These are phyloP conservation scores for Biscogniauxia mediterranea DNA, from an alignment of 2,329 filamentous ascomycete species.

Conservation along the genomic window DNA sequence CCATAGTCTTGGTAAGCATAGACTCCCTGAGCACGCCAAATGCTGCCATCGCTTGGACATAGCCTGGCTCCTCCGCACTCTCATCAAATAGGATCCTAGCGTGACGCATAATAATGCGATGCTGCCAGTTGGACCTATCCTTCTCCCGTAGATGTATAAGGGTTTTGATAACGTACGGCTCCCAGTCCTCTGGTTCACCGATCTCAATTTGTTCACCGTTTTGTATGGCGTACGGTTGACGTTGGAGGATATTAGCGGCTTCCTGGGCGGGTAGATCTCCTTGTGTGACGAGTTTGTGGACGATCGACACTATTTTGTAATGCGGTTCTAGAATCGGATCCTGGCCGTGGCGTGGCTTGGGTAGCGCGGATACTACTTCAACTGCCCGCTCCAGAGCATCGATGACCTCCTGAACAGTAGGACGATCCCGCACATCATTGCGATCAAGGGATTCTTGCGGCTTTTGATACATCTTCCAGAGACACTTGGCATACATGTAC, in stretches of 20 bases:
- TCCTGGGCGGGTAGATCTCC: conserved; percentile 47
- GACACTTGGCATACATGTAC: conserved; percentile 61
- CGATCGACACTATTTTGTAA: conserved; percentile 81
- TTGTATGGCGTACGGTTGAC: conserved; percentile 53
- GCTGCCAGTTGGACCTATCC: conserved; percentile 94
- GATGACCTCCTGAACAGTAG: conserved; percentile 44
- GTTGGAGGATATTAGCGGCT: conserved; percentile 52
- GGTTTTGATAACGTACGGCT: conserved; percentile 52
- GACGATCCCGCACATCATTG: conserved; percentile 39
- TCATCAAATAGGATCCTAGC: conserved; percentile 54
- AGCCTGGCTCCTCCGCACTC: conserved; percentile 37
- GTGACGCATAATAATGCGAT: conserved; percentile 81
- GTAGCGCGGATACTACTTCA: conserved; percentile 48
- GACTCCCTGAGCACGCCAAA: conserved; percentile 71
- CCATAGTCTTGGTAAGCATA: conserved; percentile 91
- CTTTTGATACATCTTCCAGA: conserved; percentile 63
- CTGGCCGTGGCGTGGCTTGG: conserved; percentile 54
- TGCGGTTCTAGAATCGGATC: conserved; percentile 89
- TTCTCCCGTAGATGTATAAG: conserved; percentile 58
- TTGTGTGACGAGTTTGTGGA: conserved; percentile 74
- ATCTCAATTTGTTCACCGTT: conserved; percentile 47
- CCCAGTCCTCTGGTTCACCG: conserved; percentile 62
- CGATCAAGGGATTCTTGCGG: conserved; percentile 42
- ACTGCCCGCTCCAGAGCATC: conserved; percentile 50
- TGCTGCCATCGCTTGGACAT: conserved; percentile 72